phyloP scores from a whole-genome alignment of 1,284 basidiomycete genomes.

The Fomitopsis palustris region DNA sequence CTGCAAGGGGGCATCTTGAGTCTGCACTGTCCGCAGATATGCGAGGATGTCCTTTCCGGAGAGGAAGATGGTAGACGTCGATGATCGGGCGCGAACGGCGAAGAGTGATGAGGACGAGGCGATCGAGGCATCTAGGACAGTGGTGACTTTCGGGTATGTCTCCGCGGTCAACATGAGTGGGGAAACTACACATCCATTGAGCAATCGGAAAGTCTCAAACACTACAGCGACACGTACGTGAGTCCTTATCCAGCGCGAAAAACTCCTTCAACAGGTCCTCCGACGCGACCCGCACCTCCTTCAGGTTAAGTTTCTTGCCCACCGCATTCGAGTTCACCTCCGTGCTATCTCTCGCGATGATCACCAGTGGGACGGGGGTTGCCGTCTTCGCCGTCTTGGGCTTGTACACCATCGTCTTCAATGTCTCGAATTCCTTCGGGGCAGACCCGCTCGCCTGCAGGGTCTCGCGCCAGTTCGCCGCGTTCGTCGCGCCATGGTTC shows the following conservation, averaged over 20 bases:
- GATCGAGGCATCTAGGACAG: constrained; percentile 79
- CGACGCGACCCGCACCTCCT: constrained; percentile 86
- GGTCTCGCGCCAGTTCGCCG: constrained; percentile 65
- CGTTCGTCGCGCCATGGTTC: constrained; percentile 52
- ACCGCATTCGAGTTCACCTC: constrained; percentile 76
- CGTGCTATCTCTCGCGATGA: constrained; percentile 82
- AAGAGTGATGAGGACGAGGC: constrained; percentile 58
- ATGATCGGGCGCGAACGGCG: constrained; percentile 75
- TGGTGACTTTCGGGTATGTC: constrained; percentile 74
- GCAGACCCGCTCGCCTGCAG: constrained; percentile 45
- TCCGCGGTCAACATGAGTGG: constrained; percentile 68
- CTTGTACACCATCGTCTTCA: constrained; percentile 87
- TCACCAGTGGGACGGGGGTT: constrained; percentile 80
- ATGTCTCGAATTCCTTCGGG: constrained; percentile 62
- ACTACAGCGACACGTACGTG: constrained; percentile 50
- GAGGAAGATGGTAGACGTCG: constrained; percentile 71
- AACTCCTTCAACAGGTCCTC: constrained; percentile 88
- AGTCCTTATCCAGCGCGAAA: constrained; percentile 84
- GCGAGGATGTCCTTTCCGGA: constrained; percentile 71
- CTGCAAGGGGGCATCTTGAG: constrained; percentile 56
- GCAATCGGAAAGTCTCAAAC: constrained; percentile 8
- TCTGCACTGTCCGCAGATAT: constrained; percentile 72
- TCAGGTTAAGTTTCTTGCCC: constrained; percentile 82
- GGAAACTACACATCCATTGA: constrained; percentile 54
- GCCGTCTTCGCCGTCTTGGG: constrained; percentile 90